Evolutionary conservation across 2,329 filamentous ascomycete genomes (phyloP), one percentile per base, ranked within the genome.

Genomic region (Phyllosticta ampelicida): DNA sequence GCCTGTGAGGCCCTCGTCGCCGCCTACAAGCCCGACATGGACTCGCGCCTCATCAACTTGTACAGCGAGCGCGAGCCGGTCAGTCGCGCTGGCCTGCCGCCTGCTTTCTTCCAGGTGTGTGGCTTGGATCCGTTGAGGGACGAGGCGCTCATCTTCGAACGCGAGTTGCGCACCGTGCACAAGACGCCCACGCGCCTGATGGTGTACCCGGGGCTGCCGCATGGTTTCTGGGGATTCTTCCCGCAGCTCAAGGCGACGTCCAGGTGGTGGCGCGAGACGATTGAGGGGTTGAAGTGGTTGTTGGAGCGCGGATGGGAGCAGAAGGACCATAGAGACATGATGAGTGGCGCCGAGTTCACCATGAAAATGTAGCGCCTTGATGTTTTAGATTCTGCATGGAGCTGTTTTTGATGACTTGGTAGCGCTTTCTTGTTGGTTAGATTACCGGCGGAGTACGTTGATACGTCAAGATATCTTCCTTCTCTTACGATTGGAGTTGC

Each of bases 141-240:
- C 60, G 80, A 82, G 56, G 77, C 69, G 0, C 61, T 83, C 51
- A 75, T 82, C 0, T 82, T 81, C 61, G 78, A 80, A 61, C 66
- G 72, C 48, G 64, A 77, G 2, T 63, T 82, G 59, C 67, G 72
- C 29, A 75, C 77, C 56, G 71, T 76, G 29, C 69, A 67, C 1
- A 73, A 68, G 5, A 69, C 79, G 8, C 64, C 70, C 62, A 79
- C 77, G 1, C 72, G 68, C 53, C 48, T 80, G 11, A 73, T 78
- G 61, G 63, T 76, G 5, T 77, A 74, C 63, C 61, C 68, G 0
- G 75, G 75, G 0, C 66, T 74, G 56, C 74, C 73, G 8, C 76
- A 78, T 65, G 72, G 70, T 65, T 63, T 80, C 54, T 67, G 65
- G 52, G 61, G 62, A 29, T 68, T 70, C 56, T 64, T 72, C 54